A percentile compares a stretch with the other conserved stretches of the same genome.
These are phyloP conservation scores for Cyberlindnera maclurae DNA, from an alignment of 805 yeast species.

Conservation along the genomic window DNA sequence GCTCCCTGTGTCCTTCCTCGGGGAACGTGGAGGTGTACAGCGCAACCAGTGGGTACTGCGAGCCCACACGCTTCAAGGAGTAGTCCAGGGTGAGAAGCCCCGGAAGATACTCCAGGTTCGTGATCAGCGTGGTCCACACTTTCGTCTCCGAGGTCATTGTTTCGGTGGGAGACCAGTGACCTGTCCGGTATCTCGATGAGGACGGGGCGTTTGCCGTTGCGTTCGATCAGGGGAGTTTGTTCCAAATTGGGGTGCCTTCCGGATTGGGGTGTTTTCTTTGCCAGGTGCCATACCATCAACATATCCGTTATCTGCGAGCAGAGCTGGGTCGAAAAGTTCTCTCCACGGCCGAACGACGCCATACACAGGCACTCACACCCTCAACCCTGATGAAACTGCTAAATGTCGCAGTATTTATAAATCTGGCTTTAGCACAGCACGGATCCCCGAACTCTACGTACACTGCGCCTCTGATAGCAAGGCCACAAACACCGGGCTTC, in stretches of 20 bases:
- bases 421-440: background rate
- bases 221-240: too few relatives aligned
- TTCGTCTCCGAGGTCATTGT: constrained; percentile 8
- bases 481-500: constrained; percentile 1
- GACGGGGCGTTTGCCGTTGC: too few relatives aligned
- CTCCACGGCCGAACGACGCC: background rate
- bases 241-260: background rate
- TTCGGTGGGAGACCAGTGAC: too few relatives aligned
- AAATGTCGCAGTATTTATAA: too few relatives aligned
- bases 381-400: background rate
- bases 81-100: constrained; percentile 46
- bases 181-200: too few relatives aligned
- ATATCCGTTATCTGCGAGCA: constrained; percentile 1
- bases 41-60: constrained; percentile 46
- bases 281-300: background rate
- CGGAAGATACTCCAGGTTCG: constrained; percentile 41
- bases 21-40: constrained; percentile 43
- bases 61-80: constrained; percentile 35
- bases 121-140: constrained; percentile 52
- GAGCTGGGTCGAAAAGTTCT: background rate
- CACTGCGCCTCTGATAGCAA: background rate
- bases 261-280: too few relatives aligned
- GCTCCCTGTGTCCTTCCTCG: constrained; percentile 32
- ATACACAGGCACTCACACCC: background rate
- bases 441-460: background rate